Evolutionary conservation across 352 stramenopile species (phyloP), one percentile per base, ranked within the genome.

Genomic region (Phytopythium oedochilum): DNA sequence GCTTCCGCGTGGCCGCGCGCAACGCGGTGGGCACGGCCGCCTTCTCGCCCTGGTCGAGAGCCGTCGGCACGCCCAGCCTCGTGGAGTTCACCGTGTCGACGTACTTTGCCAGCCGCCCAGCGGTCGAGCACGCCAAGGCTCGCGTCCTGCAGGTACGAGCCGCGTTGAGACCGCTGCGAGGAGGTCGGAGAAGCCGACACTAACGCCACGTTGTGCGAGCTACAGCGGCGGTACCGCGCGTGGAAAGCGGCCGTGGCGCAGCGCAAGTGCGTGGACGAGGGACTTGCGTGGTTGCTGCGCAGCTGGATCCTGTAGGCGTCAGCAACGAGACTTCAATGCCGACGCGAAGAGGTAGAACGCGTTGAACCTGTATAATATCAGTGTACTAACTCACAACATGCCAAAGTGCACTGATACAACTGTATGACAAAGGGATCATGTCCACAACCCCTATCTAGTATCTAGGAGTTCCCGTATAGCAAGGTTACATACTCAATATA

Each of bases 31-130:
- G 79, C 3, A 66, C 61, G 7, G 57, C 60, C 0, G 40, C 20
- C 9, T 80, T 74, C 39, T 88, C 76, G 49, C 54, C 61, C 6
- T 64, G 66, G 49, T 81, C 71, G 5, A 48, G 43, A 0, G 28
- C 70, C 15, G 55, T 79, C 43, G 48, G 43, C 10, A 89, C 75
- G 11, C 82, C 82, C 14, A 89, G 77, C 59, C 77, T 92, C 20
- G 75, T 89, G 10, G 71, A 78, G 28, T 86, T 79, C 57, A 92
- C 82, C 23, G 71, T 92, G 57, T 55, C 64, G 1, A 68, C 47
- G 26, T 91, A 89, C 45, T 86, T 86, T 44, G 61, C 68, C 11
- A 63, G 61, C 31, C 66, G 75, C 0, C 72, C 72, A 18, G 26
- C 38, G 15, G 53, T 75, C 15, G 78, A 92, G 51, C 77, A 92